Conservation (phyloP, 352 stramenopile species). For the Globisporangium abappressorium region DNA sequence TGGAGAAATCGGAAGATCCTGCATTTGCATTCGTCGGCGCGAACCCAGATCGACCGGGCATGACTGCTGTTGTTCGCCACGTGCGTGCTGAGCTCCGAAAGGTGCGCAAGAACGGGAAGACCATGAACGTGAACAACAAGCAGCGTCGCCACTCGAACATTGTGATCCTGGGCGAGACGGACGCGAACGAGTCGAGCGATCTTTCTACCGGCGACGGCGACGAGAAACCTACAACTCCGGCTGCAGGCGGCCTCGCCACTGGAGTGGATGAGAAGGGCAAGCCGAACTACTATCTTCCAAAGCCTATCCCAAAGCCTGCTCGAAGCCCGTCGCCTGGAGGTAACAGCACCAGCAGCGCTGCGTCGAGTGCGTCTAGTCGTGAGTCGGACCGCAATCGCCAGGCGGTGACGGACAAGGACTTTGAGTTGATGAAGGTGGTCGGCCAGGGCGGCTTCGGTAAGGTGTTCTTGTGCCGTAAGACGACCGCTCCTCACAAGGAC, state of each 20-base stretch:
- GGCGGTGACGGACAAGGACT: constrained; percentile 87
- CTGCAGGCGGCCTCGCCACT: background rate
- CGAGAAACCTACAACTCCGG: constrained; percentile 30
- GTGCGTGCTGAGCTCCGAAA: constrained; percentile 67
- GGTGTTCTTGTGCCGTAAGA: constrained; percentile 97
- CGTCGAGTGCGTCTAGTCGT: constrained; percentile 12
- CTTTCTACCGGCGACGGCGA: constrained; percentile 57
- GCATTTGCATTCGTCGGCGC: constrained; percentile 81
- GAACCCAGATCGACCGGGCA: constrained; percentile 71
- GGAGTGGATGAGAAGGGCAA: constrained; percentile 44
- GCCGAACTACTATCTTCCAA: constrained; percentile 81
- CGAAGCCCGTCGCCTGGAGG: constrained; percentile 21
- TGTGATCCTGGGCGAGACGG: constrained; percentile 82
- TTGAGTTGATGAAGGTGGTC: constrained; percentile 97
- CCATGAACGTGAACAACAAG: constrained; percentile 20
- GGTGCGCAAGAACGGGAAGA: constrained; percentile 24
- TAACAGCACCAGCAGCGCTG: constrained; percentile 10
- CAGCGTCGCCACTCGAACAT: constrained; percentile 79
- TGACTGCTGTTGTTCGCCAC: constrained; percentile 84
- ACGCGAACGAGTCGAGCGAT: constrained; percentile 73
- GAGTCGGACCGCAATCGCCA: constrained; percentile 26
- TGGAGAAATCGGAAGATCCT: constrained; percentile 80
- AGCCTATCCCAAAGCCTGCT: constrained; percentile 48
- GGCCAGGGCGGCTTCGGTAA: constrained; percentile 97
- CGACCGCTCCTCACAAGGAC: constrained; percentile 80